Evolutionary conservation across 257 asterid genomes (phyloP), one percentile per base, ranked within the genome.

Genomic region (Apocynum venetum): DNA sequence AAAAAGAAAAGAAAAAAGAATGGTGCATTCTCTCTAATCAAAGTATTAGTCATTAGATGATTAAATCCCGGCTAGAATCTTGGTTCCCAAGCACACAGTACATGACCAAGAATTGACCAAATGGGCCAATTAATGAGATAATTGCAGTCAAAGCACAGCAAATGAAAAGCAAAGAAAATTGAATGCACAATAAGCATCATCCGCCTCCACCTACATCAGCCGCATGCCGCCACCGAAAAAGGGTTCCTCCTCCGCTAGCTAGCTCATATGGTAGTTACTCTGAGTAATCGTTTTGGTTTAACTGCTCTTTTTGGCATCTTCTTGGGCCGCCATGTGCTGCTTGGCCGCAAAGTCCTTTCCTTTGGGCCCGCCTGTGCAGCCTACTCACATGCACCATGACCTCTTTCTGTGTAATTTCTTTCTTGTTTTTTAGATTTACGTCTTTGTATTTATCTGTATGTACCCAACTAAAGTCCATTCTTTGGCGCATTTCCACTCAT

Each of bases 291-390:
- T 43, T 56, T 59, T 7, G 72, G 72, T 79, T 17, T 36, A 60
- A 73, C 78, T 61, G 73, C 78, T 79, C 38, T 51, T 47, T 59
- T 80, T 78, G 74, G 73, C 59, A 36, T 40, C 36, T 69, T 72
- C 49, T 76, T 73, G 20, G 67, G 63, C 76, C 46, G 52, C 77
- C 89, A 88, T 85, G 91, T 85, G 91, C 88, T 36, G 49, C 77
- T 80, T 64, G 83, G 87, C 84, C 78, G 82, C 81, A 82, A 83
- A 80, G 86, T 85, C 85, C 83, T 82, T 80, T 1, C 56, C 46
- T 65, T 57, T 84, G 90, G 68, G 76, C 90, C 90, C 85, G 80
- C 40, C 4, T 49, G 72, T 85, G 85, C 89, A 85, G 85, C 73
- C 81, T 75, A 74, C 79, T 83, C 87, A 80, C 90, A 84, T 84